Conservation (phyloP, 768 basidiomycete species). For the Lanmaoa pseudosensibilis region DNA sequence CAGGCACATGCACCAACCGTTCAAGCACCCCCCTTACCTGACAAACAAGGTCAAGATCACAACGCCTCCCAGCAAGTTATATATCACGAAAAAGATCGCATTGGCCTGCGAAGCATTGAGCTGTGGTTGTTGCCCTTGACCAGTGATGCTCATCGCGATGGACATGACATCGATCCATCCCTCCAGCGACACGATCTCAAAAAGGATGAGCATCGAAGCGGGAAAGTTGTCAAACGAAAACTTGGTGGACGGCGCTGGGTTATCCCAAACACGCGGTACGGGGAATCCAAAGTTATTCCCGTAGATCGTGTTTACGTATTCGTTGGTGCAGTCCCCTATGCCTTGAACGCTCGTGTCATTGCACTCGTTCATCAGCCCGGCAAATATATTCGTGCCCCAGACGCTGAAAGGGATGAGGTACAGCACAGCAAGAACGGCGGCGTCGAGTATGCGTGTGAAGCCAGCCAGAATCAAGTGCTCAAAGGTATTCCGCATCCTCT, state of each 20-base stretch:
- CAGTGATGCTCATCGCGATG: slow-evolving; percentile 76
- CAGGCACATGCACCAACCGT: neutral
- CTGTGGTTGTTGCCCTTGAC: slow-evolving; percentile 64
- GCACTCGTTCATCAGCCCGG: slow-evolving; percentile 80
- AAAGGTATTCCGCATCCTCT: slow-evolving; percentile 84
- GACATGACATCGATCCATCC: slow-evolving; percentile 96
- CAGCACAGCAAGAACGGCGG: slow-evolving; percentile 83
- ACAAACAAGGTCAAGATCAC: slow-evolving; percentile 90
- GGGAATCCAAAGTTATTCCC: slow-evolving; percentile 65
- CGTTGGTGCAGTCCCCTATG: slow-evolving; percentile 66
- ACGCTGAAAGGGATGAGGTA: slow-evolving; percentile 93
- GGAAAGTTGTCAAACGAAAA: slow-evolving; percentile 92
- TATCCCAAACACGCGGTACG: slow-evolving; percentile 86
- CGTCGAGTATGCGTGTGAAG: slow-evolving; percentile 80
- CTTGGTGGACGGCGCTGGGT: slow-evolving; percentile 76
- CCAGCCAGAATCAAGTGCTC: slow-evolving; percentile 86
- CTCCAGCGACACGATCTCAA: slow-evolving; percentile 94
- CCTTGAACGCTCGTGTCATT: slow-evolving; percentile 63
- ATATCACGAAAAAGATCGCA: slow-evolving; percentile 88
- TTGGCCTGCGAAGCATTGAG: slow-evolving; percentile 76
- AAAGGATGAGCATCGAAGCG: slow-evolving; percentile 83
- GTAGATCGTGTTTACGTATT: slow-evolving; percentile 66
- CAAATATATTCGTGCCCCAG: slow-evolving; percentile 93
- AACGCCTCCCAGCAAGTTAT: slow-evolving; percentile 87
- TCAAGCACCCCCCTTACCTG: slow-evolving; percentile 52